A percentile compares a stretch with the other conserved stretches of the same genome.
Conservation (phyloP, 1,284 basidiomycete species). For the Pseudozyma hubeiensis region DNA sequence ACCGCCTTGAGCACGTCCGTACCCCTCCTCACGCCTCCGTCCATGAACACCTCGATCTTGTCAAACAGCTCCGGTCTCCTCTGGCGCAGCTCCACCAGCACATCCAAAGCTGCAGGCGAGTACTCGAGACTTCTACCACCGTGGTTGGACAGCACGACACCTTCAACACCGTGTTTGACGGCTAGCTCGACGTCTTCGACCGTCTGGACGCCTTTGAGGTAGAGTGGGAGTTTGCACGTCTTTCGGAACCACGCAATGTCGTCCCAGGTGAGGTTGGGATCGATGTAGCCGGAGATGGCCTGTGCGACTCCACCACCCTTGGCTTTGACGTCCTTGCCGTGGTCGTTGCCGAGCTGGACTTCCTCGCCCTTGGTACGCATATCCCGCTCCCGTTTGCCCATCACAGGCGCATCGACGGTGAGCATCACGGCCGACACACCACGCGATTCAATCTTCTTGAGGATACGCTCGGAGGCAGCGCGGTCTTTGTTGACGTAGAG, state of each 20-base stretch:
- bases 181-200: slow-evolving; percentile 79
- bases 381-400: slow-evolving; percentile 87
- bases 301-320: slow-evolving; percentile 69
- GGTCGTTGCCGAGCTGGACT: slow-evolving; percentile 65
- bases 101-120: slow-evolving; percentile 64
- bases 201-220: slow-evolving; percentile 79
- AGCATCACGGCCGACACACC: slow-evolving; percentile 86
- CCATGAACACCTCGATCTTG: slow-evolving; percentile 81
- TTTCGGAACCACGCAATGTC: slow-evolving; percentile 81
- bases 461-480: slow-evolving; percentile 76
- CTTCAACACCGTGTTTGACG: slow-evolving; percentile 72
- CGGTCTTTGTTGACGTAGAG: slow-evolving; percentile 86
- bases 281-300: slow-evolving; percentile 72
- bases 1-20: slow-evolving; percentile 83
- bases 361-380: slow-evolving; percentile 70
- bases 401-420: slow-evolving; percentile 87
- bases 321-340: slow-evolving; percentile 42
- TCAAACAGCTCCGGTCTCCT: slow-evolving; percentile 72
- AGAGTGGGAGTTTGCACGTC: slow-evolving; percentile 81
- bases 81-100: slow-evolving; percentile 76
- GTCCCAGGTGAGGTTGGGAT: slow-evolving; percentile 70
- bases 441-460: slow-evolving; percentile 78
- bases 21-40: slow-evolving; percentile 86
- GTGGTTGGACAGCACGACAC: slow-evolving; percentile 70
- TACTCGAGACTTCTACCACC: slow-evolving; percentile 70